Evolutionary conservation across 2,329 filamentous ascomycete genomes (phyloP), one percentile per base, ranked within the genome.

Genomic region (Monosporascus sp.): DNA sequence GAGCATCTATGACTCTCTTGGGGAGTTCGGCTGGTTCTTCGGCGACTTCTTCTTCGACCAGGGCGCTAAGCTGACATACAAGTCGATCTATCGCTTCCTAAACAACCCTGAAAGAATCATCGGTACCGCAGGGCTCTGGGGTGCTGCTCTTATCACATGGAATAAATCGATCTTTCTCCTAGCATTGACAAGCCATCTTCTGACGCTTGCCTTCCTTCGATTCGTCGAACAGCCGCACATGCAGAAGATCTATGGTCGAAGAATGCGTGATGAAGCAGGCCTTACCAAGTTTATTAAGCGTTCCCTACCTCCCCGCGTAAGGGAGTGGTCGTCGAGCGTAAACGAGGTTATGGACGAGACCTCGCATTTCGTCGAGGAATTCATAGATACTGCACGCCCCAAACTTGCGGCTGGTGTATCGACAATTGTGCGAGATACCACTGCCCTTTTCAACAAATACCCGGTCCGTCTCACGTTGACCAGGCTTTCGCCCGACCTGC

Each of bases 11-110:
- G 91, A 97, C 49, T 95, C 90, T 2, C 83, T 99, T 0, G 94
- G 94, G 52, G 94, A 99, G 66, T 99, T 97, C 65, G 94, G 94
- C 63, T 99, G 93, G 93, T 97, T 97, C 77, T 97, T 92, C 66
- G 94, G 94, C 18, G 94, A 99, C 68, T 99, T 97, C 76, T 97
- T 99, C 78, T 97, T 94, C 67, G 90, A 97, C 56, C 87, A 90
- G 46, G 83, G 86, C 11, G 87, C 87, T 14, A 96, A 94, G 72
- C 79, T 97, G 56, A 97, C 90, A 1, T 99, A 99, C 72, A 91
- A 88, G 61, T 95, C 93, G 57, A 99, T 99, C 64, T 99, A 99
- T 70, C 90, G 94, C 47, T 99, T 96, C 73, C 78, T 99, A 60
- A 99, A 99, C 75, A 99, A 97, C 65, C 94, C 94, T 0, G 94